Conservation (phyloP, 1,139 yeast species). For the Taphrina sp. region DNA sequence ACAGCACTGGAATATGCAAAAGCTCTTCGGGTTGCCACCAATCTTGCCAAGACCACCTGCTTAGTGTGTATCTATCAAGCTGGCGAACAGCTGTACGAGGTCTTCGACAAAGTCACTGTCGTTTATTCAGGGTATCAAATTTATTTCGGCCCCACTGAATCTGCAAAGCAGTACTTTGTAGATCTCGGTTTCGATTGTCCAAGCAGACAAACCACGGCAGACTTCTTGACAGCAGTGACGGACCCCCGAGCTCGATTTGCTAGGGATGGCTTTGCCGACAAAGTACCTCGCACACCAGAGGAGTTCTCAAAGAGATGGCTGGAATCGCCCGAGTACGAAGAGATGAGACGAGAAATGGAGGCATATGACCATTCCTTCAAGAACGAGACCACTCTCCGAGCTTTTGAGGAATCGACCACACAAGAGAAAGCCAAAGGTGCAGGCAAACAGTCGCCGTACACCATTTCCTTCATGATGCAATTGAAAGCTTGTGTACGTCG, state of each 20-base stretch:
- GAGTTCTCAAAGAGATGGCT: conserved; percentile 61
- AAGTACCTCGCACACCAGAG: conserved; percentile 57
- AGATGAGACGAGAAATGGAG: conserved; percentile 48
- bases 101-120: conserved; percentile 64
- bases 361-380: conserved; percentile 45
- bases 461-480: conserved; percentile 37
- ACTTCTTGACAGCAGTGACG: conserved; percentile 66
- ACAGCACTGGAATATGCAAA: conserved; percentile 68
- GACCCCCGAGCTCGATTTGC: conserved; percentile 54
- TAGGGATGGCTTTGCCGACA: conserved; percentile 52
- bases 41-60: conserved; percentile 56
- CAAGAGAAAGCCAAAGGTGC: conserved; percentile 38
- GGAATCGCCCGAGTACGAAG: conserved; percentile 52
- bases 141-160: conserved; percentile 56
- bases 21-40: conserved; percentile 62
- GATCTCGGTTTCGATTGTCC: conserved; percentile 64
- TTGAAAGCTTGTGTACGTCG: conserved; percentile 54
- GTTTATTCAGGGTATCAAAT: conserved; percentile 60
- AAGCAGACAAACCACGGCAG: conserved; percentile 61
- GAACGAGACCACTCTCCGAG: conserved; percentile 39
- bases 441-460: conserved; percentile 37
- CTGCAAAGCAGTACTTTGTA: conserved; percentile 56
- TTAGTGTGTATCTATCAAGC: conserved; percentile 64
- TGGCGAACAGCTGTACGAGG: conserved; percentile 61
- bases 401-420: conserved; percentile 34